phyloP scores from a whole-genome alignment of 495 filamentous ascomycete species.

The Tetracladium marchalianum region DNA sequence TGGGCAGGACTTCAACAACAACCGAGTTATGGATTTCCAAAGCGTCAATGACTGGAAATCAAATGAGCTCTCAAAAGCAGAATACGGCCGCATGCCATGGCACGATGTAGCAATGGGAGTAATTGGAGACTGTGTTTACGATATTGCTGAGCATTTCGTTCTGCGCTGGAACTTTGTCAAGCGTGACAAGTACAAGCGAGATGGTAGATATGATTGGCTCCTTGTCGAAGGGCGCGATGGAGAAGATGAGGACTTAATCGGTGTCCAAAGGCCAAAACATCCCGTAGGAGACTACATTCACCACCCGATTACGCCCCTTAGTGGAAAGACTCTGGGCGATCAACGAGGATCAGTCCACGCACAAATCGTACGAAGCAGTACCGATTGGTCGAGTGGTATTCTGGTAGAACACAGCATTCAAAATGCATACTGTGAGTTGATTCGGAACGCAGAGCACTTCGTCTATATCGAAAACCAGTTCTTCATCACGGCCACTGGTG shows the following conservation, averaged over 20 bases:
- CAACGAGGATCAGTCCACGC: constrained; percentile 65
- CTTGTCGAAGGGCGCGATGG: constrained; percentile 69
- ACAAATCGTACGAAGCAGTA: constrained; percentile 77
- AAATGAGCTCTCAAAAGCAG: constrained; percentile 85
- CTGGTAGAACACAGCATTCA: constrained; percentile 83
- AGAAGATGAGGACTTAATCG: constrained; percentile 71
- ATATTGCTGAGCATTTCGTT: constrained; percentile 95
- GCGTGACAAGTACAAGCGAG: constrained; percentile 94
- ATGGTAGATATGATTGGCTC: constrained; percentile 71
- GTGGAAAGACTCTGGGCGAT: constrained; percentile 31
- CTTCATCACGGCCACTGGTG: constrained; percentile 92
- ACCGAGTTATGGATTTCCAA: constrained; percentile 92
- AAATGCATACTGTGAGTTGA: constrained; percentile 81
- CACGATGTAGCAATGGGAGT: constrained; percentile 90
- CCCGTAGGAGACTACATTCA: constrained; percentile 79
- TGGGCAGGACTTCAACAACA: constrained; percentile 93
- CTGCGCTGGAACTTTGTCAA: constrained; percentile 96
- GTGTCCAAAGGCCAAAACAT: constrained; percentile 75
- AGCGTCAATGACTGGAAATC: constrained; percentile 84
- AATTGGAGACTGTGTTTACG: constrained; percentile 80
- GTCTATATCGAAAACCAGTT: constrained; percentile 99
- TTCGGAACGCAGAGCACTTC: constrained; percentile 75
- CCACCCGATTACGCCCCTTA: constrained; percentile 64
- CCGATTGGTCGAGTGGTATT: constrained; percentile 94
- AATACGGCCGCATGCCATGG: constrained; percentile 95